Base-by-base conservation (phyloP, 2,329 filamentous ascomycete species). In the Alternaria angustiovoidea region DNA sequence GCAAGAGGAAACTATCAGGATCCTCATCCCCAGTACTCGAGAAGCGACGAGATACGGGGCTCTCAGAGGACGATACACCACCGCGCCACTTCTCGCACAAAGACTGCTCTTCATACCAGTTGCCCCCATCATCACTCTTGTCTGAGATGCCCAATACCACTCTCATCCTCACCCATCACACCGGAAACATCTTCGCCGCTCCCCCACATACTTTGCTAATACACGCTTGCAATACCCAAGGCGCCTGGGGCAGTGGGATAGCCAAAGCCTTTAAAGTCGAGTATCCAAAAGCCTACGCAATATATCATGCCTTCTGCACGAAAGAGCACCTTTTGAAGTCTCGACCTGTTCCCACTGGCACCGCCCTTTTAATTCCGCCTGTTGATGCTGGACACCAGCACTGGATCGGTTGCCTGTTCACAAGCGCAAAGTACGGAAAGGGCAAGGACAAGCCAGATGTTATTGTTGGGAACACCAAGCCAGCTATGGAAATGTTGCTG, bases 371-470 rank as follows among this genome's bases (percentile, higher is more conserved):
- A 2, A 88, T 88, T 26, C 80, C 83, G 4, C 85, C 86, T 0
- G 79, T 81, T 34, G 69, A 81, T 5, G 77, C 72, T 2, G 66
- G 56, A 5, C 54, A 51, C 22, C 72, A 74, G 12, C 84, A 87
- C 56, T 89, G 84, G 81, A 81, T 89, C 26, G 83, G 84, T 0
- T 89, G 87, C 63, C 72, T 89, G 0, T 88, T 88, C 63, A 89
- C 86, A 0, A 87, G 84, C 2, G 69, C 74, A 3, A 74, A 75
- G 2, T 85, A 81, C 59, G 87, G 87, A 0, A 76, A 72, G 42
- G 71, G 61, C 6, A 82, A 79, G 26, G 83, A 84, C 57, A 59
- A 76, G 0, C 76, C 78, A 1, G 69, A 74, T 0, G 66, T 72
- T 14, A 87, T 89, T 38, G 53, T 88, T 11, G 66, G 65, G 4